Conservation (phyloP, 164 flowering plant species). For the Tinospora cordifolia region DNA sequence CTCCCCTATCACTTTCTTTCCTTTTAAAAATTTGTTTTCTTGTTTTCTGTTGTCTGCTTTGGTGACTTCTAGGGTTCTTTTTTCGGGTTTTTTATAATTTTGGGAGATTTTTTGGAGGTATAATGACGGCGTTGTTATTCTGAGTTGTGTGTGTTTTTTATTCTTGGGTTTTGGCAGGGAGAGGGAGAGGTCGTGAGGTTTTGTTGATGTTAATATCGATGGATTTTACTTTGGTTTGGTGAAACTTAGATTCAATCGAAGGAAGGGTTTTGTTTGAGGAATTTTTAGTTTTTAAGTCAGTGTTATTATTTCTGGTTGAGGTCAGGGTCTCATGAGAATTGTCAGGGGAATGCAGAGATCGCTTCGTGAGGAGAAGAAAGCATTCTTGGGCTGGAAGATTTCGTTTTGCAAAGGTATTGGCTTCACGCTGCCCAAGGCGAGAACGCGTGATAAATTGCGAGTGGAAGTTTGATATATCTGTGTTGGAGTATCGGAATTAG, state of each 20-base stretch:
- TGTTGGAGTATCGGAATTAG: constrained; percentile 22
- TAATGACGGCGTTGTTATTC: neutral
- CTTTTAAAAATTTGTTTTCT: too few relatives aligned
- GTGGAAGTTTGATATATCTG: neutral
- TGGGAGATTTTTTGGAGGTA: neutral
- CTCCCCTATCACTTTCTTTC: too few relatives aligned
- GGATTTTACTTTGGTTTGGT: constrained; percentile 1
- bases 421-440: constrained; percentile 63
- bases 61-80: neutral
- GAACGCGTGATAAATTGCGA: constrained; percentile 67
- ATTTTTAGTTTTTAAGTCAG: neutral
- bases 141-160: neutral
- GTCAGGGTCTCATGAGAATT: constrained; percentile 83
- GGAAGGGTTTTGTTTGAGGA: neutral
- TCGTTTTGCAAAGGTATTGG: constrained; percentile 68
- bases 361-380: constrained; percentile 44
- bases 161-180: constrained; percentile 6
- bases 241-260: neutral
- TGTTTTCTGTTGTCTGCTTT: neutral
- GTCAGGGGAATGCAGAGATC: constrained; percentile 96
- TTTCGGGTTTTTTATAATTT: neutral
- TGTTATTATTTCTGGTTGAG: neutral
- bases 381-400: constrained; percentile 43
- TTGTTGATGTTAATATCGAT: constrained; percentile 3
- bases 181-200: constrained; percentile 3